Conservation (phyloP, 169 alveolate species). For the Babesia bigemina region DNA sequence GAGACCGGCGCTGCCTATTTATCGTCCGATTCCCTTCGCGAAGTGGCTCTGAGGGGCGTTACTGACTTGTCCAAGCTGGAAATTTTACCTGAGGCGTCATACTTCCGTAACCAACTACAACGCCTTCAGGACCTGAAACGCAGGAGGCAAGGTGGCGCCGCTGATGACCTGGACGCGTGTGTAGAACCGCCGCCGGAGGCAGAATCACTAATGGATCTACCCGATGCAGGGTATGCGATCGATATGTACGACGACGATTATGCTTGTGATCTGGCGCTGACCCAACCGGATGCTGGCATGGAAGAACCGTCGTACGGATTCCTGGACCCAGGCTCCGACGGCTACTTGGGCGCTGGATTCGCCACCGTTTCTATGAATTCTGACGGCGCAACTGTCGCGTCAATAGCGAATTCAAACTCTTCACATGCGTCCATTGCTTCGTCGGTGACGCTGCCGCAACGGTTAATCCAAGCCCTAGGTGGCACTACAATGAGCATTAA, state of each 20-base stretch:
- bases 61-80: conserved; percentile 19
- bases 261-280: not conserved
- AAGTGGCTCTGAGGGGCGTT: not conserved
- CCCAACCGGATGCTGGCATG: conserved; percentile 3
- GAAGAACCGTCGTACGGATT: not conserved
- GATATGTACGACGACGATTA: conserved; percentile 8
- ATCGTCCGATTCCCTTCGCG: not conserved
- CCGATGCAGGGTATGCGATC: not conserved
- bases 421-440: not conserved
- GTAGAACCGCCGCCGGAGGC: not conserved
- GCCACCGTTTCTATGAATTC: not conserved
- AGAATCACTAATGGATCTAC: not conserved
- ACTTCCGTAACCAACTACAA: conserved; percentile 36
- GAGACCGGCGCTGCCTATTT: not conserved
- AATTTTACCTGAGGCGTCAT: conserved; percentile 38
- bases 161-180: not conserved
- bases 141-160: conserved; percentile 5
- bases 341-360: not conserved
- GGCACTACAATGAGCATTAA: not conserved
- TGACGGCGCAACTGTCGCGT: not conserved
- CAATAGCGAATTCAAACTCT: not conserved
- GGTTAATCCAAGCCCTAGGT: no score
- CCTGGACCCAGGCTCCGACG: not conserved
- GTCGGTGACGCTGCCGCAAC: no score
- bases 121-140: conserved; percentile 13